Evolutionary conservation across 495 filamentous ascomycete species (phyloP).

Genomic region (Friedmanniomyces endolithicus): DNA sequence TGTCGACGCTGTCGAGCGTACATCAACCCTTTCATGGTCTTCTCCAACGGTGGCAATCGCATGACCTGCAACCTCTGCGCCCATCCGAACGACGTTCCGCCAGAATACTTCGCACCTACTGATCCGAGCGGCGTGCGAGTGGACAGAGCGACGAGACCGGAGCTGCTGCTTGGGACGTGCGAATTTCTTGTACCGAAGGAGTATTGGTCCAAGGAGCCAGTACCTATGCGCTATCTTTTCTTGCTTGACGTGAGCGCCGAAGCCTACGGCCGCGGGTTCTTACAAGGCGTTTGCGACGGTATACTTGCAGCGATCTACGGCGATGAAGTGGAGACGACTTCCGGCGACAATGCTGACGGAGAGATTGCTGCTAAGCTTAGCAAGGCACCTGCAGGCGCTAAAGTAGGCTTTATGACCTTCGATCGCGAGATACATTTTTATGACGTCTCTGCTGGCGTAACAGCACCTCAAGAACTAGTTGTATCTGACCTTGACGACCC

Average conservation of each 20-base stretch:
- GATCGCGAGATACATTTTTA: constrained; percentile 96
- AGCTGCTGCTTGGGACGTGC: constrained; percentile 80
- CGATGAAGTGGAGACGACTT: constrained; percentile 41
- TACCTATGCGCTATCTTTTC: constrained; percentile 78
- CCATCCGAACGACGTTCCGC: constrained; percentile 85
- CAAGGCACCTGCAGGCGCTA: constrained; percentile 63
- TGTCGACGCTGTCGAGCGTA: constrained; percentile 91
- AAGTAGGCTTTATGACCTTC: constrained; percentile 89
- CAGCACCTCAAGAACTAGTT: constrained; percentile 94
- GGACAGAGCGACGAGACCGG: constrained; percentile 79
- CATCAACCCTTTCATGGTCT: constrained; percentile 98
- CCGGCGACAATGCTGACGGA: constrained; percentile 42
- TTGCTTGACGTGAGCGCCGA: constrained; percentile 87
- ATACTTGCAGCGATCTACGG: constrained; percentile 77
- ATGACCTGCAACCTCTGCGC: constrained; percentile 98
- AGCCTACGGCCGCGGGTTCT: constrained; percentile 72
- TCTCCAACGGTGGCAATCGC: constrained; percentile 84
- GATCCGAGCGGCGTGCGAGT: constrained; percentile 78
- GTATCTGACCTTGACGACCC: constrained; percentile 97
- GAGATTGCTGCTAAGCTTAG: constrained; percentile 26
- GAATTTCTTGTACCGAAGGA: constrained; percentile 96
- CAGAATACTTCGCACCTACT: constrained; percentile 86
- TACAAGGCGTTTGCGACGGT: constrained; percentile 86
- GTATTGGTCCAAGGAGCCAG: constrained; percentile 94
- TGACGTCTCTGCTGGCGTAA: constrained; percentile 70